Evolutionary conservation across 1,284 basidiomycete genomes (phyloP).

Genomic region (Leucoagaricus sp.): DNA sequence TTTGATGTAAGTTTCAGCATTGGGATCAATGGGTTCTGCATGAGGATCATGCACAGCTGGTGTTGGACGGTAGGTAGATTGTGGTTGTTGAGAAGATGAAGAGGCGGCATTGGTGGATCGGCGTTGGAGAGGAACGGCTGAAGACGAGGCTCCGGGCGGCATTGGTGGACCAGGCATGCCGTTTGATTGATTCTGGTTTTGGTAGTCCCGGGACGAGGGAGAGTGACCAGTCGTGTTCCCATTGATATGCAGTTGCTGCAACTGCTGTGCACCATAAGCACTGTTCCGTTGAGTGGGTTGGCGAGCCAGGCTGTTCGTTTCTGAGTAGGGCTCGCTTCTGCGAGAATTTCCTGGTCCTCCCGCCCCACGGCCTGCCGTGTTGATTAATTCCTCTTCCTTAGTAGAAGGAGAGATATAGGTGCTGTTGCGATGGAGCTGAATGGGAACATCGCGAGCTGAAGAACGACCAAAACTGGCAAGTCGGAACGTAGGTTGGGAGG

Average conservation of each 20-base stretch:
- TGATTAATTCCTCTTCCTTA: conserved; percentile 46
- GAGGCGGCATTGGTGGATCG: conserved; percentile 13
- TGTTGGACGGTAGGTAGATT: conserved; percentile 22
- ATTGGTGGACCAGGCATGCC: conserved; percentile 10
- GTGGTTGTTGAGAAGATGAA: conserved; percentile 18
- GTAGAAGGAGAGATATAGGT: conserved; percentile 29
- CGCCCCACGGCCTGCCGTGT: conserved; percentile 69
- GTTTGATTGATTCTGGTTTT: conserved; percentile 1
- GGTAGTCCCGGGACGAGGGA: conserved; percentile 6
- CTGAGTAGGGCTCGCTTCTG: not conserved
- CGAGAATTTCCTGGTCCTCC: conserved; percentile 39
- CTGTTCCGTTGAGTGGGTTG: conserved; percentile 13
- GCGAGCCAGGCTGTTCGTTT: conserved; percentile 7
- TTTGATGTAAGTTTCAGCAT: conserved; percentile 64
- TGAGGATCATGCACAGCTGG: conserved; percentile 42
- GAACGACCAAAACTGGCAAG: conserved; percentile 60
- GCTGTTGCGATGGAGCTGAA: conserved; percentile 13
- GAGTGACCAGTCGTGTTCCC: not conserved
- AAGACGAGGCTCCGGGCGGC: conserved; percentile 12
- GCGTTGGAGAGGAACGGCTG: conserved; percentile 8
- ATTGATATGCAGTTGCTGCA: conserved; percentile 15
- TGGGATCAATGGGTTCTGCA: conserved; percentile 59
- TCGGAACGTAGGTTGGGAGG: conserved; percentile 52
- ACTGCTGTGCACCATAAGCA: conserved; percentile 9
- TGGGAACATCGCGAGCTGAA: conserved; percentile 47